phyloP scores from a whole-genome alignment of 2,329 filamentous ascomycete species.

The Ascochyta viciae-villosae region DNA sequence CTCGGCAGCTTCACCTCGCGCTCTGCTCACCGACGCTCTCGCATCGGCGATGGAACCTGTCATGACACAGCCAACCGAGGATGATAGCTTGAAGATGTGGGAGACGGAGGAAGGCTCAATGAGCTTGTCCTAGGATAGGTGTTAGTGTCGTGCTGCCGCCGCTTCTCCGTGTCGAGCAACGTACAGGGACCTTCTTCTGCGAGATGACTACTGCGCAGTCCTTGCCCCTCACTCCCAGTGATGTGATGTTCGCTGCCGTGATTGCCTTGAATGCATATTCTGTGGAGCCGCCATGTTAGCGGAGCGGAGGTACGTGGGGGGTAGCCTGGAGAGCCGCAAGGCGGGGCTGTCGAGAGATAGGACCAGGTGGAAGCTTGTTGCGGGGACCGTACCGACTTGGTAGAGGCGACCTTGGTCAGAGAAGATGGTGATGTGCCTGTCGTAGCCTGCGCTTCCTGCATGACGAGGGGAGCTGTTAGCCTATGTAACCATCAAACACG shows the following conservation, averaged over 20 bases:
- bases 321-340: slow-evolving; percentile 1
- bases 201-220: slow-evolving; percentile 96
- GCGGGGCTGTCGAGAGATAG: not conserved
- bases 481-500: slow-evolving; percentile 22
- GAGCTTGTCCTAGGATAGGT: slow-evolving; percentile 80
- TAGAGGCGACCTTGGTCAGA: slow-evolving; percentile 98
- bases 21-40: slow-evolving; percentile 88
- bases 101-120: slow-evolving; percentile 97
- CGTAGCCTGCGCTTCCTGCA: slow-evolving; percentile 71
- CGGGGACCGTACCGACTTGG: slow-evolving; percentile 84
- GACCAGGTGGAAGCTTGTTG: not conserved
- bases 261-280: slow-evolving; percentile 99
- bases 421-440: slow-evolving; percentile 99
- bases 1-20: slow-evolving; percentile 93
- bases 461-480: slow-evolving; percentile 39
- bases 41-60: slow-evolving; percentile 98
- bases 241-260: slow-evolving; percentile 98
- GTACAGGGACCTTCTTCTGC: slow-evolving; percentile 98
- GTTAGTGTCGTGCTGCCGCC: slow-evolving; percentile 16
- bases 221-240: slow-evolving; percentile 93
- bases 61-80: slow-evolving; percentile 97
- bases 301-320: slow-evolving; percentile 19
- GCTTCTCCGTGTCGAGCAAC: slow-evolving; percentile 47
- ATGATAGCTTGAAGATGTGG: slow-evolving; percentile 96
- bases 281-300: slow-evolving; percentile 52